phyloP scores from a whole-genome alignment of 2,329 filamentous ascomycete species.

The Aspergillus chevalieri region DNA sequence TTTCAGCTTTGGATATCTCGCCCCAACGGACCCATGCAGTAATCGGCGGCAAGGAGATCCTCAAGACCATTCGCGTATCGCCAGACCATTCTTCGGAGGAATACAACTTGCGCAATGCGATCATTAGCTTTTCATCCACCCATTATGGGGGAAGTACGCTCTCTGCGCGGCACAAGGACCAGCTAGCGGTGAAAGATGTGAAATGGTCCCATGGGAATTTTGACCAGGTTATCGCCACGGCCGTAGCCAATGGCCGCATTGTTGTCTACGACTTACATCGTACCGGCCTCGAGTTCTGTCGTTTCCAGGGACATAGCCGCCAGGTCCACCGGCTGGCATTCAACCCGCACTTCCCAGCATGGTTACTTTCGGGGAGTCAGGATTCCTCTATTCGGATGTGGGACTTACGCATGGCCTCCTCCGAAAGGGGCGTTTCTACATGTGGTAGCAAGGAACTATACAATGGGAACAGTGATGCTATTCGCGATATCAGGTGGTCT shows the following conservation, averaged over 20 bases:
- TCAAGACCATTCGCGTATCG: constrained; percentile 58
- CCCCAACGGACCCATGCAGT: constrained; percentile 58
- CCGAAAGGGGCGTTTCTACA: constrained; percentile 44
- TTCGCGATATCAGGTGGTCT: constrained; percentile 61
- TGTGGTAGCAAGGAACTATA: constrained; percentile 52
- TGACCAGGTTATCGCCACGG: constrained; percentile 56
- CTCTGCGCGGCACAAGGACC: constrained; percentile 50
- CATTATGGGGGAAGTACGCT: constrained; percentile 41
- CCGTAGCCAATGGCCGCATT: constrained; percentile 60
- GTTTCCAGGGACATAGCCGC: constrained; percentile 58
- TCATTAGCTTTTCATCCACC: constrained; percentile 52
- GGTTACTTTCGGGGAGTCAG: constrained; percentile 59
- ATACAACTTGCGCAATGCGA: constrained; percentile 56
- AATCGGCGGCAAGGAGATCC: constrained; percentile 59
- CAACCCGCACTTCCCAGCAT: constrained; percentile 55
- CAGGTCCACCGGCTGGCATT: constrained; percentile 62
- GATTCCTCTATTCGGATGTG: constrained; percentile 59
- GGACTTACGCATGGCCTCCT: constrained; percentile 53
- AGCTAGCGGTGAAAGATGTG: constrained; percentile 59
- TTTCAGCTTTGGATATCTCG: constrained; percentile 59
- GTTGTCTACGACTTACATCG: constrained; percentile 60
- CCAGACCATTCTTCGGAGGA: constrained; percentile 55
- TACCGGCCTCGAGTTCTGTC: constrained; percentile 54
- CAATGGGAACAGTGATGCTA: constrained; percentile 53
- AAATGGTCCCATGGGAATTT: constrained; percentile 61